Base-by-base conservation (phyloP, 2,329 filamentous ascomycete genomes). In the Plenodomus tracheiphilus region DNA sequence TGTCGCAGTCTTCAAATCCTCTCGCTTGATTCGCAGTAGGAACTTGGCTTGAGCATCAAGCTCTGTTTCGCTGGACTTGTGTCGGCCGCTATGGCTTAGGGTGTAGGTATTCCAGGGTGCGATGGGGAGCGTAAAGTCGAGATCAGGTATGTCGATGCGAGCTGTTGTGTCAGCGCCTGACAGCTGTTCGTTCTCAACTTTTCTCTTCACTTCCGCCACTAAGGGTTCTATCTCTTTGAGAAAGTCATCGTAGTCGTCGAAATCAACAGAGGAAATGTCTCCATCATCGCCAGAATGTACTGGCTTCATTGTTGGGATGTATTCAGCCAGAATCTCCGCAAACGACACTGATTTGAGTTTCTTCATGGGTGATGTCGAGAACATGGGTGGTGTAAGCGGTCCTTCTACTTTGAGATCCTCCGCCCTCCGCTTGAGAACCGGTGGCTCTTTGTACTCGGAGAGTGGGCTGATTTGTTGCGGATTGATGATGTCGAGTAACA, bases 61-160 rank as follows among this genome's bases (percentile, higher is more conserved):
- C 25, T 68, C 68, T 1, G 64, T 68, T 7, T 54, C 40, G 1
- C 34, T 39, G 16, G 19, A 9, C 15, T 36, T n/a, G 21, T 51
- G 39, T 19, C 54, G 54, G 2, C 41, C 43, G 13, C 32, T 21
- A 10, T 28, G 49, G n/a, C 46, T 56, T 42, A 43, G 52, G 22
- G 55, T 54, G 43, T 64, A 74, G 20, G 59, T 38, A 30, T 72
- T 54, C 82, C 82, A 85, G 1, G 80, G 81, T 3, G 77, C 66
- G 6, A 62, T 51, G 10, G 74, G 70, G 15, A 68, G 53, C 0
- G 71, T 65, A 30, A 77, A 74, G 21, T 79, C 76, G 51, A 84
- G 62, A 0, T 66, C 21, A 0, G 81, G 81, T 4, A 82, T 73
- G n/a, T 74, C 58, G 1, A 82, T 73, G 34, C 81, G 74, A 41